Conservation (phyloP, 192 early-diverging fungal genomes). For the Backusella macrospora region DNA sequence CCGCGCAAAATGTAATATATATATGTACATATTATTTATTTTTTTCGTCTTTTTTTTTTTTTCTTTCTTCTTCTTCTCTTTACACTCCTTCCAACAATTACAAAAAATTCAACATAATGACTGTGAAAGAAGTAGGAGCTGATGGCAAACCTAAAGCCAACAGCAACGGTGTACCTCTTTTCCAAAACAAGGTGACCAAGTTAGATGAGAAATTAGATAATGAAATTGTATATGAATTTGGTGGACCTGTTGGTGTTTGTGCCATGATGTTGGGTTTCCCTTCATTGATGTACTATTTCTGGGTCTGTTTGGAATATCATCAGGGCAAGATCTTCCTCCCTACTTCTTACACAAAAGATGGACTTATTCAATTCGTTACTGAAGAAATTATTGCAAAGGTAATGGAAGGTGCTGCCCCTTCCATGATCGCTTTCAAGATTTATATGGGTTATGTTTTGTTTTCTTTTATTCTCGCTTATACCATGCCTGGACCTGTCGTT, state of each 20-base stretch:
- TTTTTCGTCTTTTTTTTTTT: not conserved
- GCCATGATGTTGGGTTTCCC: constrained; percentile 79
- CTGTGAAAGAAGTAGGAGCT: constrained; percentile 13
- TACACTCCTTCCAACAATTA: not conserved
- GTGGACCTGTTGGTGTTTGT: constrained; percentile 66
- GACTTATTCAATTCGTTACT: constrained; percentile 42
- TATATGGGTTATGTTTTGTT: constrained; percentile 64
- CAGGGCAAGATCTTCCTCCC: constrained; percentile 53
- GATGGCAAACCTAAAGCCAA: not conserved
- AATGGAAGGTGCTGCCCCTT: constrained; percentile 58
- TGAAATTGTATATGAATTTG: constrained; percentile 73
- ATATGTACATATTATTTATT: not conserved
- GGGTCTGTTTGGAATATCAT: constrained; percentile 70
- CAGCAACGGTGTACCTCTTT: constrained; percentile 35
- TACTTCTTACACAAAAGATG: constrained; percentile 45
- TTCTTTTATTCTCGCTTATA: constrained; percentile 60
- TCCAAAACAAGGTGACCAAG: constrained; percentile 35
- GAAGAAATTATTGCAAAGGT: constrained; percentile 51
- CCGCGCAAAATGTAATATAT: constrained; percentile 1
- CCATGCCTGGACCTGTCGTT: constrained; percentile 68
- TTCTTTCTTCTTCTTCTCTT: not conserved
- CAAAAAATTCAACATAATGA: not conserved
- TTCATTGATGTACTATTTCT: constrained; percentile 74
- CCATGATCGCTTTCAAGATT: constrained; percentile 51
- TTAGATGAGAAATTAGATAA: constrained; percentile 60